Conservation (phyloP, 2,329 filamentous ascomycete species). For the Claviceps sp. region DNA sequence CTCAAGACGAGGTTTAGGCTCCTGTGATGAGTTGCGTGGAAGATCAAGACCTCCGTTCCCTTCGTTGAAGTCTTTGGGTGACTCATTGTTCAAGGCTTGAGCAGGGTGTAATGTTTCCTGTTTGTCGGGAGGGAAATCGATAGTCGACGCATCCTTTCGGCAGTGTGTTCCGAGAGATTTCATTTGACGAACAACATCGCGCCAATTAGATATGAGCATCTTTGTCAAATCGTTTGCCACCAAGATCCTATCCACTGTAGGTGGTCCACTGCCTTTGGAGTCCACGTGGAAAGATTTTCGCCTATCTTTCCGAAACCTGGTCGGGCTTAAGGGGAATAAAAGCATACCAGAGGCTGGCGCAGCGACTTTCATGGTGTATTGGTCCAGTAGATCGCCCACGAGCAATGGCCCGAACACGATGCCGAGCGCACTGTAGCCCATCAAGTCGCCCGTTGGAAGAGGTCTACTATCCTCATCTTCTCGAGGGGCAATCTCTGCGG, state of each 20-base stretch:
- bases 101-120: not conserved
- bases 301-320: conserved; percentile 21
- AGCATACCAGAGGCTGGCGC: conserved; percentile 27
- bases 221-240: conserved; percentile 46
- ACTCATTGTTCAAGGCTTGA: not conserved
- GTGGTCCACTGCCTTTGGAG: conserved; percentile 8
- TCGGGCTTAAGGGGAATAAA: conserved; percentile 29
- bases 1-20: conserved; percentile 21
- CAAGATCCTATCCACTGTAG: conserved; percentile 40
- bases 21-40: not conserved
- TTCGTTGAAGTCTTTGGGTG: not conserved
- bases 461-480: conserved; percentile 38
- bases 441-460: conserved; percentile 42
- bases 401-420: conserved; percentile 54
- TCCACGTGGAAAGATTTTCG: conserved; percentile 10
- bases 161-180: conserved; percentile 27
- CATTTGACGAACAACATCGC: conserved; percentile 48
- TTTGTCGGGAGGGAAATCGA: conserved; percentile 4
- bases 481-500: conserved; percentile 38
- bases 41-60: not conserved
- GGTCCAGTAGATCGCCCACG: conserved; percentile 41
- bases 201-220: conserved; percentile 54
- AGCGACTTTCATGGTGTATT: conserved; percentile 34
- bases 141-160: conserved; percentile 10
- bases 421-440: conserved; percentile 50